A percentile compares a stretch with the other conserved stretches of the same genome.
Conservation (phyloP, 2,329 filamentous ascomycete species). For the Ceratocystiopsis minuta region DNA sequence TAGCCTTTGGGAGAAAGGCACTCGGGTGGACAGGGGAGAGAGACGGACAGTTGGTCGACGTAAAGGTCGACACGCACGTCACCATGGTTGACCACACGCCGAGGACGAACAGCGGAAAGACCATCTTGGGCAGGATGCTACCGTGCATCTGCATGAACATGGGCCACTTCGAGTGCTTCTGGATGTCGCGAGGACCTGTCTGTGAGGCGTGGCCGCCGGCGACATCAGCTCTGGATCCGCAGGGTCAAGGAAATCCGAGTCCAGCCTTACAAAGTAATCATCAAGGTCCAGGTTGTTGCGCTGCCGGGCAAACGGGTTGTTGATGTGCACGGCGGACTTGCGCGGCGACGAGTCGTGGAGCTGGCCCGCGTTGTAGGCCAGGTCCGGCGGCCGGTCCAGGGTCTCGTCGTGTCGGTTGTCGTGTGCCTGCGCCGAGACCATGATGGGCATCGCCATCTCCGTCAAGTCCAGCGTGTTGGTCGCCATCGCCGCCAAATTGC, state of each 20-base stretch:
- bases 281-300: slow-evolving; percentile 21
- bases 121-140: slow-evolving; percentile 54
- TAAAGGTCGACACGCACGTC: slow-evolving; percentile 20
- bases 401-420: not conserved
- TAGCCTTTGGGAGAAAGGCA: not conserved
- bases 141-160: slow-evolving; percentile 62
- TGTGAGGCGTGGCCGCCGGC: slow-evolving; percentile 5
- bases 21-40: not conserved
- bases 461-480: not conserved
- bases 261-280: slow-evolving; percentile 24
- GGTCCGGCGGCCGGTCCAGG: slow-evolving; percentile 3
- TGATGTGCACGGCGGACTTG: slow-evolving; percentile 12
- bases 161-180: slow-evolving; percentile 63
- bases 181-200: slow-evolving; percentile 43
- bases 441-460: not conserved
- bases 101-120: slow-evolving; percentile 47
- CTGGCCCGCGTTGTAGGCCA: slow-evolving; percentile 3
- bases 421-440: no score
- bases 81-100: slow-evolving; percentile 49
- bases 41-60: slow-evolving; percentile 11
- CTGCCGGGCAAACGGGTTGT: slow-evolving; percentile 15
- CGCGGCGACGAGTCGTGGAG: slow-evolving; percentile 11
- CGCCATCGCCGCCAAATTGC: not conserved
- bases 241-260: not conserved
- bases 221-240: not conserved